Evolutionary conservation across 352 stramenopile genomes (phyloP).

Genomic region (Phytophthora cactorum): DNA sequence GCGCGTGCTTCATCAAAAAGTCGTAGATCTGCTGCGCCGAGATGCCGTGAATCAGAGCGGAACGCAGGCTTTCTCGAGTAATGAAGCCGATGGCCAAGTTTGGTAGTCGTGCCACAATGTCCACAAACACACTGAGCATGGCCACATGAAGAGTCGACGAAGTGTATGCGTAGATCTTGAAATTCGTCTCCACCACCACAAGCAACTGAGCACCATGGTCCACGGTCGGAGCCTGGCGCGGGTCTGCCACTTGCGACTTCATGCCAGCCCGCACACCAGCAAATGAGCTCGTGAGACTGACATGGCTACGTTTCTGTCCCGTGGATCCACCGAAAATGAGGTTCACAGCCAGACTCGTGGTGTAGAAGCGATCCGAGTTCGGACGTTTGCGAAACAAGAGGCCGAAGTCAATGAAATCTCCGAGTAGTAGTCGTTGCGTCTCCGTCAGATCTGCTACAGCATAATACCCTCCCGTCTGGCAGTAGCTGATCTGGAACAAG

Average conservation of each 20-base stretch:
- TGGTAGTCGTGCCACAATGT: slow-evolving; percentile 89
- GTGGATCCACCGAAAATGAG: slow-evolving; percentile 87
- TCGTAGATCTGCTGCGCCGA: slow-evolving; percentile 92
- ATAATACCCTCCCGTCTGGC: slow-evolving; percentile 88
- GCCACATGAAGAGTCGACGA: slow-evolving; percentile 89
- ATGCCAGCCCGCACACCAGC: slow-evolving; percentile 43
- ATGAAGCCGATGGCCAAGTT: slow-evolving; percentile 93
- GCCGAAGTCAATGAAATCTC: slow-evolving; percentile 89
- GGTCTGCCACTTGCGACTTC: slow-evolving; percentile 50
- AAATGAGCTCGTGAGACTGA: slow-evolving; percentile 60
- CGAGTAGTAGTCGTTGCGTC: slow-evolving; percentile 78
- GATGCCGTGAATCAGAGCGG: slow-evolving; percentile 90
- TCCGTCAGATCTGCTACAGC: slow-evolving; percentile 76
- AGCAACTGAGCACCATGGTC: slow-evolving; percentile 52
- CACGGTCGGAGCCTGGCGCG: slow-evolving; percentile 35
- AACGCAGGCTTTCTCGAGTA: slow-evolving; percentile 90
- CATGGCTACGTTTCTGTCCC: slow-evolving; percentile 59
- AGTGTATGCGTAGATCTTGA: slow-evolving; percentile 93
- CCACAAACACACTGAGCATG: slow-evolving; percentile 93
- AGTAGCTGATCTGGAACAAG: slow-evolving; percentile 91
- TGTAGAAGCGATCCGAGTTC: slow-evolving; percentile 84
- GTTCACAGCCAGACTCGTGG: slow-evolving; percentile 89
- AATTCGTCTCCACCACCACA: slow-evolving; percentile 93
- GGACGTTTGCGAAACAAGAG: slow-evolving; percentile 75
- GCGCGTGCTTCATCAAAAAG: slow-evolving; percentile 90